A percentile compares a stretch with the other conserved stretches of the same genome.
Conservation (phyloP, 192 early-diverging fungal genomes). For the Rhizophagus clarus region DNA sequence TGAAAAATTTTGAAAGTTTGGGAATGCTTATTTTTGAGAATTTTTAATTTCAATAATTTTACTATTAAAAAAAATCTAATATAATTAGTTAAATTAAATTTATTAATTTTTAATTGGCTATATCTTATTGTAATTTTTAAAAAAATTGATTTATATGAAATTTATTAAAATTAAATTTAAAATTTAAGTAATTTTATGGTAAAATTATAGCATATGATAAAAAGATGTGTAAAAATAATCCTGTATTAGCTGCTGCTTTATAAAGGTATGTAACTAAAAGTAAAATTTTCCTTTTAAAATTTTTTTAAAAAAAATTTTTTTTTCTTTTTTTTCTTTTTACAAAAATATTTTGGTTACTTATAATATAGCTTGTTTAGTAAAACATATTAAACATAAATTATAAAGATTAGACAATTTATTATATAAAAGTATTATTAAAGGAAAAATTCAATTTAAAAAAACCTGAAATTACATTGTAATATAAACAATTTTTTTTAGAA, state of each 20-base stretch:
- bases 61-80: too few relatives aligned
- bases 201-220: slow-evolving; percentile 91
- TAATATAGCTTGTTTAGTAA: slow-evolving; percentile 42
- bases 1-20: too few relatives aligned
- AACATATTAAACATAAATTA: slow-evolving; percentile 45
- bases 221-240: slow-evolving; percentile 83
- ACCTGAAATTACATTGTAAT: neutral
- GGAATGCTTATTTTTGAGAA: too few relatives aligned
- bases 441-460: slow-evolving; percentile 30
- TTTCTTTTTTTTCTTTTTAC: neutral
- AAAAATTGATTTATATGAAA: too few relatives aligned
- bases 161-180: too few relatives aligned
- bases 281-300: neutral
- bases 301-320: neutral
- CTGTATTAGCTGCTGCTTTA: slow-evolving; percentile 85
- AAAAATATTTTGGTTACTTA: slow-evolving; percentile 44
- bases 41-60: too few relatives aligned
- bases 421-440: slow-evolving; percentile 42
- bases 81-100: too few relatives aligned
- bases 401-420: slow-evolving; percentile 41
- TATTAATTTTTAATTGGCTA: too few relatives aligned
- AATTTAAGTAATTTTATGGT: slow-evolving; percentile 79
- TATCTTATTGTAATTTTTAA: too few relatives aligned
- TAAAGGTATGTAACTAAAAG: slow-evolving; percentile 60
- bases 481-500: neutral